Evolutionary conservation across 2,329 filamentous ascomycete species (phyloP).

Genomic region (Achaetomium macrosporum): DNA sequence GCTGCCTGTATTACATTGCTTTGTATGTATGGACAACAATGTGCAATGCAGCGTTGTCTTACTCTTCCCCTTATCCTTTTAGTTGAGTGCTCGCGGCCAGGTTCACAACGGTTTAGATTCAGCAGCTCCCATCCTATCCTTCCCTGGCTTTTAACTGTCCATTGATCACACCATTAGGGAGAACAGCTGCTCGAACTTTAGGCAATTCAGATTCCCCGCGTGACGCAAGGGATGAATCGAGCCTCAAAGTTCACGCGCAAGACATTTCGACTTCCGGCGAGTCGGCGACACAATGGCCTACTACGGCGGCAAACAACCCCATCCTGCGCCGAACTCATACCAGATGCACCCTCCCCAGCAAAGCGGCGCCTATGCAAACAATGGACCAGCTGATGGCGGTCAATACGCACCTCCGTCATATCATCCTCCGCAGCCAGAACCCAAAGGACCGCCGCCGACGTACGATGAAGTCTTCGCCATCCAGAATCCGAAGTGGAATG

Average conservation of each 20-base stretch:
- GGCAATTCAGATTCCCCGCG: not conserved
- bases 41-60: too few species aligned
- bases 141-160: not conserved
- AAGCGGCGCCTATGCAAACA: constrained; percentile 6
- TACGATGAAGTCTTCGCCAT: constrained; percentile 83
- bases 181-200: not conserved
- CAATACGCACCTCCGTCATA: constrained; percentile 19
- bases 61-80: too few species aligned
- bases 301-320: constrained; percentile 18
- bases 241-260: not conserved
- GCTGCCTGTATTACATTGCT: too few species aligned
- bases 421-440: constrained; percentile 13
- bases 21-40: too few species aligned
- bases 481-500: constrained; percentile 80
- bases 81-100: too few species aligned
- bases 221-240: not conserved
- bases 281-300: constrained; percentile 11
- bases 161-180: not conserved
- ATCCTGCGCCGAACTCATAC: too few species aligned
- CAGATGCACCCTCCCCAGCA: constrained; percentile 13
- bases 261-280: not conserved
- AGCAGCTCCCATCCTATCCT: not conserved
- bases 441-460: constrained; percentile 40
- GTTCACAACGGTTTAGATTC: not conserved
- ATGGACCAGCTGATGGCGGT: constrained; percentile 4